Evolutionary conservation across 495 filamentous ascomycete genomes (phyloP).

Genomic region (Aspergillus conjunctus): DNA sequence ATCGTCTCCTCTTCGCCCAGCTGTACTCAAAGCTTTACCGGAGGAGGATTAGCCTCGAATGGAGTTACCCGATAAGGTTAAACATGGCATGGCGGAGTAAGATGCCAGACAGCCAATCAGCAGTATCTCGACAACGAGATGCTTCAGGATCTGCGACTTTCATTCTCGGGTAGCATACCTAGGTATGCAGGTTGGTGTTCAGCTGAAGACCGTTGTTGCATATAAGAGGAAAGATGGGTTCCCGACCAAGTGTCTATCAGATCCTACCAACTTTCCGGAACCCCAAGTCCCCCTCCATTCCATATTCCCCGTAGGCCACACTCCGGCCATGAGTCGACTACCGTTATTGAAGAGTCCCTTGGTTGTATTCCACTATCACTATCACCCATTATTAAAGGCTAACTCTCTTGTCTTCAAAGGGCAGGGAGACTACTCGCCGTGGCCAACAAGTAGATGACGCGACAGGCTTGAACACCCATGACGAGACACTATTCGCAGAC

Average conservation of each 20-base stretch:
- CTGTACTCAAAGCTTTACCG: too few relatives aligned
- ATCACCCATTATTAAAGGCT: not conserved
- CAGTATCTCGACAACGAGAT: too few relatives aligned
- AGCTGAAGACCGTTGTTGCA: not conserved
- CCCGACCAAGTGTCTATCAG: too few relatives aligned
- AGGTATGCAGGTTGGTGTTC: too few relatives aligned
- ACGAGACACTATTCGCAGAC: constrained; percentile 7
- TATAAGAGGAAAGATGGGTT: not conserved
- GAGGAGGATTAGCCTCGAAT: too few relatives aligned
- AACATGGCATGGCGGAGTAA: too few relatives aligned
- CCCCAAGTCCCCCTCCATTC: not conserved
- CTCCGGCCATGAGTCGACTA: not conserved
- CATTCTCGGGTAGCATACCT: too few relatives aligned
- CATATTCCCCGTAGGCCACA: not conserved
- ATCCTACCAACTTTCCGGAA: not conserved
- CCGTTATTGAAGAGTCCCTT: not conserved
- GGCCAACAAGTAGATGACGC: not conserved
- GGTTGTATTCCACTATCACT: not conserved
- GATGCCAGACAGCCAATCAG: not conserved
- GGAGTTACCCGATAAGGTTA: not conserved
- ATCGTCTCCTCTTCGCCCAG: too few relatives aligned
- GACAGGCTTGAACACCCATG: not conserved
- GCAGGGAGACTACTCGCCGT: not conserved
- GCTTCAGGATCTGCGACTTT: not conserved
- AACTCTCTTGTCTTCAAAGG: not conserved